Base-by-base conservation (phyloP, 768 basidiomycete genomes). In the Macrocybe gigantea region DNA sequence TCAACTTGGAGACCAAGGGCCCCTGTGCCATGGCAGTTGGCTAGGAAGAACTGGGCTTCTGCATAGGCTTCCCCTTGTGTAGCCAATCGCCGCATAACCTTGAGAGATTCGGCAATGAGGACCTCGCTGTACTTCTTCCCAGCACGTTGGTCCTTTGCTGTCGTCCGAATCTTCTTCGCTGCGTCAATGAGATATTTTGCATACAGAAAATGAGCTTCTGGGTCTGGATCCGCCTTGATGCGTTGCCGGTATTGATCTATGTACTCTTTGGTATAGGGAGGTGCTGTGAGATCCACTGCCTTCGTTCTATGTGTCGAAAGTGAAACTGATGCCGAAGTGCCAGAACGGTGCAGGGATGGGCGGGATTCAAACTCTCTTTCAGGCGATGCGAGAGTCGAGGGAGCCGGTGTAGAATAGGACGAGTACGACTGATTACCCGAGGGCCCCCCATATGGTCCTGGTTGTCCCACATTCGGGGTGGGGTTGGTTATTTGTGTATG, bases 131-230 rank as follows among this genome's bases (percentile, higher is more conserved):
- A 98, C 65, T 89, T 94, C 64, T 90, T 85, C 3, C 91, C 91
- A 12, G 83, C 75, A 29, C 90, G 84, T 61, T 88, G 84, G 55
- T 93, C 88, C 54, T 77, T 83, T 6, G 82, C 78, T 30, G 79
- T 74, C 7, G 75, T 68, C 12, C 90, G 82, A 53, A 97, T 84
- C 65, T 93, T 86, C 70, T 90, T 93, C 10, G 96, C 96, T 31
- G 96, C 96, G 59, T 98, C 96, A 62, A 99, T 93, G 50, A 99
- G 83, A 64, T 98, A 99, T 69, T 95, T 97, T n/a, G 94, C 91
- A 61, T 96, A 99, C 22, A 87, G 72, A 65, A 97, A 98, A 63
- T 98, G 96, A 22, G 94, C 91, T 64, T 98, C 96, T 1, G 95
- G 95, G 63, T 99, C 96, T 2, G 94, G 94, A 65, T 99, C 96